A percentile compares a stretch with the other conserved stretches of the same genome.
These are phyloP conservation scores for Ganoderma boninense DNA, from an alignment of 1,284 basidiomycete genomes.

Conservation along the genomic window DNA sequence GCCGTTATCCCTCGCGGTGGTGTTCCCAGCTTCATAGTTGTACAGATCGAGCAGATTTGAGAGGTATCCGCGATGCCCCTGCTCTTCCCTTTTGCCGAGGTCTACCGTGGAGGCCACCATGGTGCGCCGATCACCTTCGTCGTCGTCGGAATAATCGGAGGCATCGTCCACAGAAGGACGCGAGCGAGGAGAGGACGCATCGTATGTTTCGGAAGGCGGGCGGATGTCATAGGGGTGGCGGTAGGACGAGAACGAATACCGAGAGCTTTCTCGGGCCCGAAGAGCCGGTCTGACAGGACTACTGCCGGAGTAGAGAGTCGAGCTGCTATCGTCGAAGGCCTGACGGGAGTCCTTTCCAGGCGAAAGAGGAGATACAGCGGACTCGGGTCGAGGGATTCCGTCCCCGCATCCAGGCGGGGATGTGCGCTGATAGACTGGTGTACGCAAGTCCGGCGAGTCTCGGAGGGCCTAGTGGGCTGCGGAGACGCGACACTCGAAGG, in stretches of 20 bases:
- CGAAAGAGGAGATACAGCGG: conserved; percentile 12
- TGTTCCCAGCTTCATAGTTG: conserved; percentile 43
- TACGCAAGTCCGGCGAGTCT: conserved; percentile 12
- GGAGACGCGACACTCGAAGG: conserved; percentile 14
- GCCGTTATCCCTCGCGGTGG: not conserved
- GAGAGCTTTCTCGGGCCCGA: conserved; percentile 39
- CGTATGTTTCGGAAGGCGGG: conserved; percentile 54
- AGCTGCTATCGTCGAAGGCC: conserved; percentile 17
- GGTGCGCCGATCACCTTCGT: conserved; percentile 8
- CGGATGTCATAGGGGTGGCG: conserved; percentile 67
- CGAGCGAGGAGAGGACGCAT: conserved; percentile 41
- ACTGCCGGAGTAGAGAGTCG: conserved; percentile 27
- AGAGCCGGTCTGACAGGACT: not conserved
- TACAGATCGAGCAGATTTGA: conserved; percentile 65
- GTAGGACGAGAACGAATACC: conserved; percentile 60
- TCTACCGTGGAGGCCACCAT: conserved; percentile 13
- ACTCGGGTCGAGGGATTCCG: not conserved
- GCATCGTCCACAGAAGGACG: conserved; percentile 19
- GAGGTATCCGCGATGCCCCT: conserved; percentile 42
- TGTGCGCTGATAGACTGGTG: conserved; percentile 17
- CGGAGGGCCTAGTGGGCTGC: conserved; percentile 14
- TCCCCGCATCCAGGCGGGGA: not conserved
- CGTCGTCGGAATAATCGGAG: conserved; percentile 31
- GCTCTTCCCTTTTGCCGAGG: conserved; percentile 37
- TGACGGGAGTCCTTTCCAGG: not conserved